Evolutionary conservation across 2,329 filamentous ascomycete genomes (phyloP).

Genomic region (Penicillium verrucosum): DNA sequence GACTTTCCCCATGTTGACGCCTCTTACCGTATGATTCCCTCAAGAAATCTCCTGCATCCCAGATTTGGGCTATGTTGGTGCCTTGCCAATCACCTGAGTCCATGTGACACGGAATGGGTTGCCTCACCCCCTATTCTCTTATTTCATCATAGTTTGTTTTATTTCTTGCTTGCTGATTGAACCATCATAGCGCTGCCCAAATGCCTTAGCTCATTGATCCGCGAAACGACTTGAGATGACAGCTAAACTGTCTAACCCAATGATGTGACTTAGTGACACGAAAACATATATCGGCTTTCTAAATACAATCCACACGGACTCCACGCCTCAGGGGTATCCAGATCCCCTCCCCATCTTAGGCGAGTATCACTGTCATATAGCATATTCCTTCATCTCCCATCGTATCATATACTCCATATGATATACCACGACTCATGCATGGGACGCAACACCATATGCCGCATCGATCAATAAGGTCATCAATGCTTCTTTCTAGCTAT

Average conservation of each 20-base stretch:
- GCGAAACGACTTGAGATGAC: constrained; percentile 6
- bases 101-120: constrained; percentile 4
- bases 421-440: neutral
- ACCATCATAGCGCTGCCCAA: neutral
- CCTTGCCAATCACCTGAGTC: constrained; percentile 2
- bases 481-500: neutral
- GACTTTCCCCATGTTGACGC: constrained; percentile 1
- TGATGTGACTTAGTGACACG: constrained; percentile 2
- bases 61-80: neutral
- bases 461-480: neutral
- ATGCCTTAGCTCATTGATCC: neutral
- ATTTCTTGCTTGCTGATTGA: neutral
- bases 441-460: neutral
- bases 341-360: neutral
- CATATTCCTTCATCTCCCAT: neutral
- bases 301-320: neutral
- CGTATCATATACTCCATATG: neutral
- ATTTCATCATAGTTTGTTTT: neutral
- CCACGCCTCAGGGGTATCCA: constrained; percentile 1
- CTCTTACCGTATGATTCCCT: neutral
- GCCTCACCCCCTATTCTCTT: neutral
- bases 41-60: neutral
- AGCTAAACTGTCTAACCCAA: constrained; percentile 12
- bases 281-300: constrained; percentile 11
- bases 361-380: constrained; percentile 1